Conservation (phyloP, 345 rosid genomes). For the Populus euphratica region DNA sequence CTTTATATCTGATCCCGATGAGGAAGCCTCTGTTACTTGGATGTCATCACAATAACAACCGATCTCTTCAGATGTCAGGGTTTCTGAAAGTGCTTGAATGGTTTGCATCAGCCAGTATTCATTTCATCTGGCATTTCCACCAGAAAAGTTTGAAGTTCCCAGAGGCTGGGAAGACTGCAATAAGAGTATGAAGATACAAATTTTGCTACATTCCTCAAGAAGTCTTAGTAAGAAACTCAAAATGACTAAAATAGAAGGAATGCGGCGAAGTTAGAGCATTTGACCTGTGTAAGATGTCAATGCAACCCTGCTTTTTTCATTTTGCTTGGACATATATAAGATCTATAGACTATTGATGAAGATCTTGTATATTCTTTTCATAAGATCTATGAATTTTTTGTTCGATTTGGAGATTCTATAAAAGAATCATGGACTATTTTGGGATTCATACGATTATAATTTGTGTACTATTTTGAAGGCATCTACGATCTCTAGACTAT, state of each 20-base stretch:
- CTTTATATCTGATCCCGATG: neutral
- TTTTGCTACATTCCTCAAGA: neutral
- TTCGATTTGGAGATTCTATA: neutral
- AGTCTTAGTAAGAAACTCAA: neutral
- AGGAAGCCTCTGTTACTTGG: neutral
- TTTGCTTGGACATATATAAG: no score
- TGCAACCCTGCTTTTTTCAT: neutral
- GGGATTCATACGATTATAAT: neutral
- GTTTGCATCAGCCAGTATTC: neutral
- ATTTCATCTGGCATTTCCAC: neutral
- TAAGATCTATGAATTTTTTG: neutral
- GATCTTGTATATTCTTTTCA: neutral
- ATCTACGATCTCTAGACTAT: no score
- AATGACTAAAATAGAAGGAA: neutral
- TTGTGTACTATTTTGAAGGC: neutral
- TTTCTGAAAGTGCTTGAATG: conserved; percentile 1
- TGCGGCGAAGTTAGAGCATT: neutral
- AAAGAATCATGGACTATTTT: neutral
- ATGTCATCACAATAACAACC: neutral
- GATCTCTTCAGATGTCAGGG: neutral
- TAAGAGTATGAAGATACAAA: neutral
- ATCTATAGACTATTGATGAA: neutral
- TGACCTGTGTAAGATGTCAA: neutral
- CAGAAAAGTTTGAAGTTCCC: neutral
- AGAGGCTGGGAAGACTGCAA: neutral